Evolutionary conservation across 176 grass and related monocot genomes (phyloP), one percentile per base, ranked within the genome.

Genomic region (Pontederia crassipes): DNA sequence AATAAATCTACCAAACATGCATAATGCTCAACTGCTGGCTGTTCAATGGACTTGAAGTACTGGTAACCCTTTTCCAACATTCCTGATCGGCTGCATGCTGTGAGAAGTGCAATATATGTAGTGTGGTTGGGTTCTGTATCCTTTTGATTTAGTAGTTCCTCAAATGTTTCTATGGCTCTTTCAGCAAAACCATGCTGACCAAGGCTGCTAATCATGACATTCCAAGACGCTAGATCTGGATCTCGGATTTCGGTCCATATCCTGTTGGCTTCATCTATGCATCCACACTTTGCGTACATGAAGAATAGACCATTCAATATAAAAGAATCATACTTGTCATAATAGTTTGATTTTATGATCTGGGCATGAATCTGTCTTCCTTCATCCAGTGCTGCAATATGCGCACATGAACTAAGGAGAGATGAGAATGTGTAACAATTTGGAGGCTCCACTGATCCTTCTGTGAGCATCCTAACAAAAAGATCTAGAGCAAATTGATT

Each of bases 321-420:
- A 55, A 72, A 81, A 40, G 52, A 54, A 55, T 81, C 72, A 11
- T 12, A 35, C 11, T 61, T 26, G 9, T 74, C 32, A 55, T 26
- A 27, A 47, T 18, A 47, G 28, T 54, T 73, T 28, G 52, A 71
- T 64, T 72, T 76, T 48, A 76, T 71, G 20, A 81, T 76, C 51
- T 57, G 46, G 32, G 73, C 66, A 76, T 76, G 79, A 59, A 76
- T 76, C 54, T 76, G 73, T 76, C 66, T 81, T 50, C 79, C 79
- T 65, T 76, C 72, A 46, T 71, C 64, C 8, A 54, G 4, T 64
- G 72, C 72, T 61, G 24, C 79, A 56, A 81, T 59, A 11, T 66
- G 64, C 46, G 72, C 72, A 65, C 78, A 75, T 8, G 72, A 71
- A 14, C 59, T 81, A n/a, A 72, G 66, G 57, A 80, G 27, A 63